Percentiles rank a stretch among this genome's conserved stretches.
Conservation (phyloP, 169 alveolate species). For the Theileria orientalis region DNA sequence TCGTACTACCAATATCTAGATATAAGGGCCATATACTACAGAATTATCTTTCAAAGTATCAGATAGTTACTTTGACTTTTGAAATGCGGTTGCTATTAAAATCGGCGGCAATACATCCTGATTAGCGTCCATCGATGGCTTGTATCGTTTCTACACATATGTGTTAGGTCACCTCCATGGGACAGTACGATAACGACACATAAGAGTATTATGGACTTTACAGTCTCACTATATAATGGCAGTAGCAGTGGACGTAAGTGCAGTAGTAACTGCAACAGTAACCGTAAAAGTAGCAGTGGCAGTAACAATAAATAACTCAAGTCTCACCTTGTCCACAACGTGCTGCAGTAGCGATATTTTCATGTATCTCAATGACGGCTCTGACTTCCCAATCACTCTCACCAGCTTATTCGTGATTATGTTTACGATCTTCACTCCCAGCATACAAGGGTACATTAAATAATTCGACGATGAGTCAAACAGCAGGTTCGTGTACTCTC, state of each 20-base stretch:
- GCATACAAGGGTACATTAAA: slow-evolving; percentile 87
- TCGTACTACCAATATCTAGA: too few relatives aligned
- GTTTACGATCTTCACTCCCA: slow-evolving; percentile 91
- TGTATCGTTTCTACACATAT: slow-evolving; percentile 63
- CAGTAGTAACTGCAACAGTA: too few relatives aligned
- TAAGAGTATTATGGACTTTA: too few relatives aligned
- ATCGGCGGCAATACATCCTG: slow-evolving; percentile 79
- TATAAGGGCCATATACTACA: too few relatives aligned
- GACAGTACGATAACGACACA: slow-evolving; percentile 36
- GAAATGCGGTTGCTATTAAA: slow-evolving; percentile 74
- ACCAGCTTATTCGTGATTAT: slow-evolving; percentile 72
- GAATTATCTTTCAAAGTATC: background rate
- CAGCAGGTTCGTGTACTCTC: slow-evolving; percentile 72
- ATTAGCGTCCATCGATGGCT: slow-evolving; percentile 69
- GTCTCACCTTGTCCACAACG: slow-evolving; percentile 35
- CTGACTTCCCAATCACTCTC: slow-evolving; percentile 75
- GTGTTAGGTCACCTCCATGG: too few relatives aligned
- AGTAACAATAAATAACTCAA: slow-evolving; percentile 7
- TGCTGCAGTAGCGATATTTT: slow-evolving; percentile 72
- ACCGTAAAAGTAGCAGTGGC: slow-evolving; percentile 8
- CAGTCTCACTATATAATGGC: too few relatives aligned
- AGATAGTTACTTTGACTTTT: slow-evolving; percentile 38
- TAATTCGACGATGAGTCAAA: slow-evolving; percentile 94
- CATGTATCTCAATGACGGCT: slow-evolving; percentile 71
- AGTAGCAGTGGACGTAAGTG: too few relatives aligned